These are phyloP conservation scores for Cronartium quercuum DNA, from an alignment of 1,284 basidiomycete species.

Conservation along the genomic window DNA sequence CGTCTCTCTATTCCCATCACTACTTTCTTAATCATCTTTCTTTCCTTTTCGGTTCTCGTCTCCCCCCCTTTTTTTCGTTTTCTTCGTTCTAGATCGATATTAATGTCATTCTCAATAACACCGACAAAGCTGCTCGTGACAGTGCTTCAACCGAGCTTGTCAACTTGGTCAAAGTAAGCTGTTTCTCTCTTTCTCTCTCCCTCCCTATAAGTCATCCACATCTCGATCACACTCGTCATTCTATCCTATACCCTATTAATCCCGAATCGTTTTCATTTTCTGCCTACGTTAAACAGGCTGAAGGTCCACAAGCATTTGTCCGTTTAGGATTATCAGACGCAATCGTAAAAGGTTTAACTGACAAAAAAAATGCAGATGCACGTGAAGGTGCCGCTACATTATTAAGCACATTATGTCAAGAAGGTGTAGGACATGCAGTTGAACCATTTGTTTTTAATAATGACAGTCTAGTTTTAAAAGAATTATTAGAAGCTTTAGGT, in stretches of 20 bases:
- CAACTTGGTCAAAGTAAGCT: slow-evolving; percentile 51
- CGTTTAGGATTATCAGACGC: slow-evolving; percentile 72
- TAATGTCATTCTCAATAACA: slow-evolving; percentile 49
- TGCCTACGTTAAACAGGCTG: no score
- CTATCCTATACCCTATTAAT: neutral
- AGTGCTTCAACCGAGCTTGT: slow-evolving; percentile 51
- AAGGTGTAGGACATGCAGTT: slow-evolving; percentile 72
- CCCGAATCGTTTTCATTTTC: neutral
- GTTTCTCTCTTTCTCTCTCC: neutral
- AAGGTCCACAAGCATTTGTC: slow-evolving; percentile 74
- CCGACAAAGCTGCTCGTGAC: slow-evolving; percentile 48
- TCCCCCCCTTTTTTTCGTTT: neutral
- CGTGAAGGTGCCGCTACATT: slow-evolving; percentile 77
- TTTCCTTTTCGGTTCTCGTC: neutral
- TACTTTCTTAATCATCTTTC: neutral
- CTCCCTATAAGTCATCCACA: no score
- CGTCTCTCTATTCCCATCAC: neutral
- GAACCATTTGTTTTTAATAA: slow-evolving; percentile 78
- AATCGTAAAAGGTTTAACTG: slow-evolving; percentile 71
- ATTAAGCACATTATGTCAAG: slow-evolving; percentile 63
- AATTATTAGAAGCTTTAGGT: slow-evolving; percentile 82
- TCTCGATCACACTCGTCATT: neutral
- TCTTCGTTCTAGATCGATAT: slow-evolving; percentile 46
- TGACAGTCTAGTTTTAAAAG: slow-evolving; percentile 64
- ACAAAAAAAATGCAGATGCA: slow-evolving; percentile 81